phyloP scores from a whole-genome alignment of 768 basidiomycete genomes.

The Dentipellis sp. region DNA sequence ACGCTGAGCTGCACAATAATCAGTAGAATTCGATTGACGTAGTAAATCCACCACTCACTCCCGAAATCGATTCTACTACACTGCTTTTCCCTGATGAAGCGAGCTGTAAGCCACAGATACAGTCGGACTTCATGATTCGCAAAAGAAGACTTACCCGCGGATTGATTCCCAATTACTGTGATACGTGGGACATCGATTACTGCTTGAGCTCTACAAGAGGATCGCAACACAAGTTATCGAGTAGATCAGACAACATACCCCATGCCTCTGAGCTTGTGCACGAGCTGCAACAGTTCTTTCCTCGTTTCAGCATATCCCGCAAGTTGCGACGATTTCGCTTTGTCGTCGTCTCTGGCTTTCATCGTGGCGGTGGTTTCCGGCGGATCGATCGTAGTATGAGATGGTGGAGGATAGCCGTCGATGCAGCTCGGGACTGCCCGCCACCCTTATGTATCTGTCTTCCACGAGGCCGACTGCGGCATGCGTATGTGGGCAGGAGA shows the following conservation, averaged over 20 bases:
- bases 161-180: conserved; percentile 33
- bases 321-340: background rate
- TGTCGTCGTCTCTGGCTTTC: background rate
- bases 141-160: background rate
- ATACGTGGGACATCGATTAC: conserved; percentile 41
- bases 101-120: background rate
- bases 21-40: too few relatives aligned
- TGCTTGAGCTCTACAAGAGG: conserved; percentile 26
- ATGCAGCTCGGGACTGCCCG: background rate
- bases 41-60: background rate
- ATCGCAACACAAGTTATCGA: background rate
- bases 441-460: background rate
- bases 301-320: background rate
- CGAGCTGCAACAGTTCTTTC: background rate
- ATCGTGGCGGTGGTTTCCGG: background rate
- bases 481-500: too few relatives aligned
- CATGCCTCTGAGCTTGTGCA: background rate
- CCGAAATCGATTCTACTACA: background rate
- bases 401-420: too few relatives aligned
- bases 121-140: too few relatives aligned
- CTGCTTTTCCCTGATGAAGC: conserved; percentile 7
- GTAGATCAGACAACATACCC: background rate
- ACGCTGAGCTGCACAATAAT: conserved; percentile 26
- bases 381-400: background rate
- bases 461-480: background rate